phyloP scores from a whole-genome alignment of 306 rosid species.

The Begonia masoniana region DNA sequence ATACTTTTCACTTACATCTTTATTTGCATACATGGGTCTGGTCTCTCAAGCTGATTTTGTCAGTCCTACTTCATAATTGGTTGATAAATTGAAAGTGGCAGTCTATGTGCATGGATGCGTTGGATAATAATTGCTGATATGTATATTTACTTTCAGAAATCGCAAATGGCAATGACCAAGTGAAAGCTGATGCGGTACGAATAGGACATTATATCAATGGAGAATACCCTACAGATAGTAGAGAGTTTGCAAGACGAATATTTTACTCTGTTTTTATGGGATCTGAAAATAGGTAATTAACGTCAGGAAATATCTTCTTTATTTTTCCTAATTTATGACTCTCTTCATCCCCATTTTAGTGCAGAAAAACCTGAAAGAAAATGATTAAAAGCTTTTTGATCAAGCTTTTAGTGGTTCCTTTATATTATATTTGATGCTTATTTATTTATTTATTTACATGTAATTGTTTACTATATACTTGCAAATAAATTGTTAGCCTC shows the following conservation, averaged over 20 bases:
- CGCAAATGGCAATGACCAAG: slow-evolving; percentile 74
- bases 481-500: too few species aligned
- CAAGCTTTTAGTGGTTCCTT: too few species aligned
- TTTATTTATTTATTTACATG: too few species aligned
- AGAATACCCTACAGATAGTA: slow-evolving; percentile 73
- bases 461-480: too few species aligned
- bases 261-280: slow-evolving; percentile 93
- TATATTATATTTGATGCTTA: too few species aligned
- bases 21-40: too few species aligned
- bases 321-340: too few species aligned
- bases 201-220: slow-evolving; percentile 85
- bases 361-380: too few species aligned
- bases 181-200: slow-evolving; percentile 81
- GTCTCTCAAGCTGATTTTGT: not conserved
- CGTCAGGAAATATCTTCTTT: not conserved
- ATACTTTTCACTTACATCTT: too few species aligned
- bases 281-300: slow-evolving; percentile 73
- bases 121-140: not conserved
- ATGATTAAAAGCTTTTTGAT: too few species aligned
- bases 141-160: slow-evolving; percentile 48
- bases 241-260: slow-evolving; percentile 78
- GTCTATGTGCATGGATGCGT: not conserved
- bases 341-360: too few species aligned
- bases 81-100: not conserved
- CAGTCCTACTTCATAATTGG: not conserved